phyloP scores from a whole-genome alignment of 2,329 filamentous ascomycete genomes.

The Trichoderma afroharzianum region DNA sequence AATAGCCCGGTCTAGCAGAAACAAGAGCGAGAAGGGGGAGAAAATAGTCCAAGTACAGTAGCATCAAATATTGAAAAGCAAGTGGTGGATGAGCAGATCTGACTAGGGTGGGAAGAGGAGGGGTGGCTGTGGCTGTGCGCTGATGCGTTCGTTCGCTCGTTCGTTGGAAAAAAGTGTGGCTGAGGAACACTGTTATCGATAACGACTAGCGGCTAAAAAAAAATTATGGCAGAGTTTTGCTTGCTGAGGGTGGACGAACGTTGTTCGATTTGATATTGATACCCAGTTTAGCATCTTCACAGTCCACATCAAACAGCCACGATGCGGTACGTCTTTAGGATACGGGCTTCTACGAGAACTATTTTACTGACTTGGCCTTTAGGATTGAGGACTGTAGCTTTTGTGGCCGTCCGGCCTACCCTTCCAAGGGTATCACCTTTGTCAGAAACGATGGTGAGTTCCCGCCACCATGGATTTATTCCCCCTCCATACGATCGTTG shows the following conservation, averaged over 20 bases:
- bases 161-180: neutral
- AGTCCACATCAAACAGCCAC: constrained; percentile 15
- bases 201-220: constrained; percentile 18
- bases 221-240: constrained; percentile 17
- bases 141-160: neutral
- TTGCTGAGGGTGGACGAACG: neutral
- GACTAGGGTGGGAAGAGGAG: neutral
- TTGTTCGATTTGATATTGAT: constrained; percentile 1
- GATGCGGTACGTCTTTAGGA: constrained; percentile 15
- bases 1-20: neutral
- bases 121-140: neutral
- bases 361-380: neutral
- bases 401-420: constrained; percentile 48
- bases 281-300: constrained; percentile 12
- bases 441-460: constrained; percentile 45
- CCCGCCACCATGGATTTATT: neutral
- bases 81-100: neutral
- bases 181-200: constrained; percentile 9
- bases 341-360: no score
- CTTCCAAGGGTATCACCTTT: constrained; percentile 54
- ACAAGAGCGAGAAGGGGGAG: neutral
- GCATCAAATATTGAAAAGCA: neutral
- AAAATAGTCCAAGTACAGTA: neutral
- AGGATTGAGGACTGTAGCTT: constrained; percentile 47
- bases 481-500: neutral